These are phyloP conservation scores for Taiozyma onychis DNA, from an alignment of 1,139 yeast species.

Conservation along the genomic window DNA sequence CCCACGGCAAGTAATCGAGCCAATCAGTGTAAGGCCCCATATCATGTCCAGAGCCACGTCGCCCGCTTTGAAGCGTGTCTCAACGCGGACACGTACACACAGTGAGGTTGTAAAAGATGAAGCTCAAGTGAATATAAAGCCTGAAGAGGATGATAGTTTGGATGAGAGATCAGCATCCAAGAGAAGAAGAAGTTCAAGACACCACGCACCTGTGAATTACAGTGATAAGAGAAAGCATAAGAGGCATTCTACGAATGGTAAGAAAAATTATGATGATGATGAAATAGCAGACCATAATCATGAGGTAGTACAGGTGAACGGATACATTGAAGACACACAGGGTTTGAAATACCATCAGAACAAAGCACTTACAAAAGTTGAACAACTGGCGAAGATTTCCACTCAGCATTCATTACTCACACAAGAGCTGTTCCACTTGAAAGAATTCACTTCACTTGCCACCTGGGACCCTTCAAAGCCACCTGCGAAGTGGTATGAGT, in stretches of 20 bases:
- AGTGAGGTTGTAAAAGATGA: slow-evolving; percentile 3
- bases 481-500: slow-evolving; percentile 18
- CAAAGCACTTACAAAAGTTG: slow-evolving; percentile 9
- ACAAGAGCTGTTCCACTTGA: slow-evolving; percentile 39
- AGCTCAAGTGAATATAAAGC: background rate
- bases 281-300: slow-evolving; percentile 3
- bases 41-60: slow-evolving; percentile 3
- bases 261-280: too few relatives aligned
- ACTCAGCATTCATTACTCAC: slow-evolving; percentile 30
- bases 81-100: slow-evolving; percentile 6
- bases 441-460: slow-evolving; percentile 34
- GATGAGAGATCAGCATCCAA: background rate
- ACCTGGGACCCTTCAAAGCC: slow-evolving; percentile 31
- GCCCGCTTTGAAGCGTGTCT: slow-evolving; percentile 5
- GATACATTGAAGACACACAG: slow-evolving; percentile 5
- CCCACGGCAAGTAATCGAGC: background rate
- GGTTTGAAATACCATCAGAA: background rate
- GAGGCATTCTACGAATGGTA: background rate
- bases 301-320: background rate
- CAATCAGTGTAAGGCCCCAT: background rate
- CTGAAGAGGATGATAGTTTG: background rate
- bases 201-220: slow-evolving; percentile 13
- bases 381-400: slow-evolving; percentile 26
- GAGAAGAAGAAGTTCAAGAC: slow-evolving; percentile 14
- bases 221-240: slow-evolving; percentile 2